A percentile compares a stretch with the other conserved stretches of the same genome.
These are phyloP conservation scores for Nakazawaea pomicola DNA, from an alignment of 805 yeast species.

Conservation along the genomic window DNA sequence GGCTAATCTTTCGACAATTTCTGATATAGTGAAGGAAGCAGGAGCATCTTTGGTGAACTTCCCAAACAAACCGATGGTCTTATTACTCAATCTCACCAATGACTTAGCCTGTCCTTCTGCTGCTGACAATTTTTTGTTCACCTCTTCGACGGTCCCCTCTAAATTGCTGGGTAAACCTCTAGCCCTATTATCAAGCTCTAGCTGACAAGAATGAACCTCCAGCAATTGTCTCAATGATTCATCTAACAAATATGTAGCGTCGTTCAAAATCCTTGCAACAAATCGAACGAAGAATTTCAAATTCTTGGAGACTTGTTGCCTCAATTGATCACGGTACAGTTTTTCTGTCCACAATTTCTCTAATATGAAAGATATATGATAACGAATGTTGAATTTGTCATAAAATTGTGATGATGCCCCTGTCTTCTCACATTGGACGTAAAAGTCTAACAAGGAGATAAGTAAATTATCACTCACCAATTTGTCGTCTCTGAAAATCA, in stretches of 20 bases:
- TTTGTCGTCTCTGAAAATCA: slow-evolving; percentile 57
- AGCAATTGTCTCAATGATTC: slow-evolving; percentile 80
- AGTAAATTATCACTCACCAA: slow-evolving; percentile 62
- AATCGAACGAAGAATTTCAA: slow-evolving; percentile 86
- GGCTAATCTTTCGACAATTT: slow-evolving; percentile 89
- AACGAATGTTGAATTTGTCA: slow-evolving; percentile 91
- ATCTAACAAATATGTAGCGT: slow-evolving; percentile 85
- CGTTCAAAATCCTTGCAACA: slow-evolving; percentile 92
- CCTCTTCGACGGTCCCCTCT: slow-evolving; percentile 59
- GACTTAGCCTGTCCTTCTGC: slow-evolving; percentile 79
- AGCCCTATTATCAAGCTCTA: slow-evolving; percentile 52
- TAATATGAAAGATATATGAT: slow-evolving; percentile 75
- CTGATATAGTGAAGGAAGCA: slow-evolving; percentile 76
- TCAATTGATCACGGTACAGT: slow-evolving; percentile 62
- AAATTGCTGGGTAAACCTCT: slow-evolving; percentile 23
- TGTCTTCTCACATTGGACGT: slow-evolving; percentile 92
- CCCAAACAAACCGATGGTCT: slow-evolving; percentile 73
- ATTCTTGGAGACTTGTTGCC: slow-evolving; percentile 57
- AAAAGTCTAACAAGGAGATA: slow-evolving; percentile 81
- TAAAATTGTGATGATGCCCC: slow-evolving; percentile 94
- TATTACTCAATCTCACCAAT: slow-evolving; percentile 76
- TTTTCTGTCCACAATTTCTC: slow-evolving; percentile 80
- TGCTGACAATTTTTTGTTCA: slow-evolving; percentile 46
- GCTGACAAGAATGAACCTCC: slow-evolving; percentile 71
- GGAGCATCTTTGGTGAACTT: slow-evolving; percentile 86